A percentile compares a stretch with the other conserved stretches of the same genome.
phyloP scores from a whole-genome alignment of 345 rosid species.

The Rubroshorea leprosula region DNA sequence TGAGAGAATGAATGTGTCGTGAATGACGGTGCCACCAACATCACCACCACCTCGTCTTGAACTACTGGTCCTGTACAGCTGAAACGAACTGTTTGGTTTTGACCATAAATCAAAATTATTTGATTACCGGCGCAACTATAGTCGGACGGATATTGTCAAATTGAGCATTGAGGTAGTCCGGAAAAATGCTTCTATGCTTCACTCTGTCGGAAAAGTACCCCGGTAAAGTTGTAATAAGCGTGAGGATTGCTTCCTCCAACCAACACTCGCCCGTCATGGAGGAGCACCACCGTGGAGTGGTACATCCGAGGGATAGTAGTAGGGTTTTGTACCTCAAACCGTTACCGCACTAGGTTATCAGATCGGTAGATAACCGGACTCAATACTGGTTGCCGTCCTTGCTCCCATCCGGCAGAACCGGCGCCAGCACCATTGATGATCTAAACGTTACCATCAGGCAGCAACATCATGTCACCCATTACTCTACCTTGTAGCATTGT shows the following conservation, averaged over 20 bases:
- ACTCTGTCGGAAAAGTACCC: conserved; percentile 56
- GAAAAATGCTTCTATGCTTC: conserved; percentile 78
- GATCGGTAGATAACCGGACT: conserved; percentile 66
- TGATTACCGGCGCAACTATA: conserved; percentile 43
- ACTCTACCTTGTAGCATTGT: conserved; percentile 23
- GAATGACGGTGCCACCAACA: conserved; percentile 46
- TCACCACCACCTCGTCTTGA: conserved; percentile 17
- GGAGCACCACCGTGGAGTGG: conserved; percentile 61
- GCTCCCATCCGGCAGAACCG: conserved; percentile 27
- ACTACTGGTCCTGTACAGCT: conserved; percentile 21
- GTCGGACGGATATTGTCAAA: conserved; percentile 43
- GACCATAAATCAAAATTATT: conserved; percentile 30
- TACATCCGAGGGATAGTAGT: conserved; percentile 60
- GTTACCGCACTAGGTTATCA: conserved; percentile 30
- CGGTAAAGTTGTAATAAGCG: conserved; percentile 53
- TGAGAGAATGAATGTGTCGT: conserved; percentile 50
- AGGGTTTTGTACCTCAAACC: conserved; percentile 53
- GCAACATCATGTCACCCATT: conserved; percentile 31
- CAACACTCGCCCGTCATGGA: conserved; percentile 74
- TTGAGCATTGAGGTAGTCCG: conserved; percentile 48
- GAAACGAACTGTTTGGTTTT: conserved; percentile 38
- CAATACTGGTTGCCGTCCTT: conserved; percentile 38
- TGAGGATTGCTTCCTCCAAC: conserved; percentile 96
- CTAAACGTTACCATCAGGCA: conserved; percentile 25
- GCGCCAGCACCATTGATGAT: conserved; percentile 26